Evolutionary conservation across 495 filamentous ascomycete species (phyloP), one percentile per base, ranked within the genome.

Genomic region (Talaromyces borbonicus): DNA sequence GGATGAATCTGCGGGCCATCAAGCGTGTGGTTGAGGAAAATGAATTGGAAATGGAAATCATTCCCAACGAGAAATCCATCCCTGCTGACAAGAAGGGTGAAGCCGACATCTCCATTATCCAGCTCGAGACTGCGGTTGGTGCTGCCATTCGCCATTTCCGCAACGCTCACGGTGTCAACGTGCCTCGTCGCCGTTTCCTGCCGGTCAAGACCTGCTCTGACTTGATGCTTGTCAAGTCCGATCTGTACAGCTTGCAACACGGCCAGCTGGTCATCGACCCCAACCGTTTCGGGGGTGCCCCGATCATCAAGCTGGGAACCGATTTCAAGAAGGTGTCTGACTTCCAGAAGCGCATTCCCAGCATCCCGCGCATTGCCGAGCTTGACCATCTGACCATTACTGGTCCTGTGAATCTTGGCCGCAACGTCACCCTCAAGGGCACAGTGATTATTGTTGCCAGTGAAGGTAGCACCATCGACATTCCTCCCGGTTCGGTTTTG

Each of bases 241-340:
- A 99, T 61, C 81, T 99, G 35, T 99, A 99, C 83, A 93, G 88
- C n/a, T 78, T 99, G 54, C 89, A 96, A 83, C 92, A 99, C 71
- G 92, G 92, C 57, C 90, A 97, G 71, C 77, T 99, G 48, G 72
- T 95, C 58, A 93, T 99, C 69, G 92, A 94, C 77, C 79, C 85
- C 49, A 87, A 79, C 75, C 86, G 92, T 52, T 97, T 99, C 64
- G 92, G 93, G 52, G 89, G 90, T 52, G 93, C 94, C n/a, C 92
- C 92, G 47, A 79, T 99, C 55, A 97, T 99, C 75, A 99, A 99
- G 83, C 85, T 99, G 27, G 92, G 92, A 54, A 81, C 74, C 54
- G 92, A 99, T 78, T 99, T 97, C 79, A 99, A 99, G 85, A 99
- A 99, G 80, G 92, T 99, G 25, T 96, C 90, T 14, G 90, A 94